Base-by-base conservation (phyloP, 1,284 basidiomycete species). In the Fistulina hepatica region DNA sequence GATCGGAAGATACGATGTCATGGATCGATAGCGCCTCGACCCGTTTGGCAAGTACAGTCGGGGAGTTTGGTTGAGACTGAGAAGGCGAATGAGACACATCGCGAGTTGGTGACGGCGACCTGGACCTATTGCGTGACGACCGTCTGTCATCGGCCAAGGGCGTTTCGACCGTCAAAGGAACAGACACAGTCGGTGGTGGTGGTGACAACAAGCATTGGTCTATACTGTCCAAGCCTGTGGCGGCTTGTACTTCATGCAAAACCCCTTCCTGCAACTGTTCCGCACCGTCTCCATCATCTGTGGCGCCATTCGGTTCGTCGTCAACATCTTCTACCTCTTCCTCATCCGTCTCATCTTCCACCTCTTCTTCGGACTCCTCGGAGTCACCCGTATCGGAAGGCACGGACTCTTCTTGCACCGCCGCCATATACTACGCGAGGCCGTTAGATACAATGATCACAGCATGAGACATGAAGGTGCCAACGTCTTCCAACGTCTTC, bases 401-500 rank as follows among this genome's bases (percentile, higher is more conserved):
- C 21, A 47, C 52, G 44, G 63, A 58, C 32, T 58, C 59, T 30
- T 60, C 61, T 46, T 66, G 61, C 41, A 79, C 68, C 42, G 70
- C 68, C 56, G 84, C 67, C 70, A 77, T 73, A 49, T 83, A 82
- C 78, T 81, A 28, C 31, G 40, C n/a, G n/a, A n/a, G 44, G 46
- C 33, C 33, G 40, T 36, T 12, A 28, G 13, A 30, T 23, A 24
- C 13, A 22, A 13, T 22, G 37, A 42, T 37, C 25, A 11, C 26
- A 27, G 28, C 36, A 33, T 35, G 35, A 40, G 51, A 12, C 13
- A 27, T 11, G 21, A 9, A 16, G 17, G 6, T 40, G 48, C 71
- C 52, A 47, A 92, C 90, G 65, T 90, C 78, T 60, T 92, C 86
- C 36, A 97, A 63, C 34, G 75, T 64, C 49, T 78, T 74, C 67